Base-by-base conservation (phyloP, 2,329 filamentous ascomycete species). In the Pseudogymnoascus verrucosus region DNA sequence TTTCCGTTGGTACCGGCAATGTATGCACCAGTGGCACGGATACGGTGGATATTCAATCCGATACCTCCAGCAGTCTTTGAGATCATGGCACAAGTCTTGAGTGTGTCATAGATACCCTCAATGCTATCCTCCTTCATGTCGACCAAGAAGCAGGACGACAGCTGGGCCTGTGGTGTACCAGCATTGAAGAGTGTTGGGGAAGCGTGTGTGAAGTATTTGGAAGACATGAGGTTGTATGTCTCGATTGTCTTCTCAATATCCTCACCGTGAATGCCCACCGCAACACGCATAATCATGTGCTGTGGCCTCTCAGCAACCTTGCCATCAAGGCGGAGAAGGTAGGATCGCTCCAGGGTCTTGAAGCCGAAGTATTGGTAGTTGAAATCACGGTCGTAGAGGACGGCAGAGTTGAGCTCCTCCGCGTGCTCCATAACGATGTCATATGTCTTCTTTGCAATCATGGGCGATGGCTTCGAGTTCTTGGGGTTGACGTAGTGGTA, bases 301-400 rank as follows among this genome's bases (percentile, higher is more conserved):
- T 99, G 95, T 51, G 95, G 95, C 72, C 95, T 88, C 82, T 99
- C 95, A 62, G 93, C 93, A 74, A 98, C 91, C 80, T 97, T 96
- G 76, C 92, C 93, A 72, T 97, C 85, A 69, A 98, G 89, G 75
- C 96, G 93, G 70, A 99, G 88, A 62, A 99, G 88, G 74, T 99
- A 99, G 74, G 95, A 99, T 66, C 95, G 89, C 82, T 99, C 95
- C 40, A 99, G 82, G 6, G 95, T 99, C 86, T 99, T 99, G 87
- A 99, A 99, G 68, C 95, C 95, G 73, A 99, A 99, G 81, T 96
- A 99, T 81, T 99, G 95, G 82, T 99, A 99, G 85, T 98, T 97
- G 85, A 99, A 99, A 76, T 99, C 95, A 71, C 95, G 90, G 80
- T 99, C 95, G 73, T 98, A 99, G 72, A 99, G 93, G 76, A 99